Percentiles rank a stretch among this genome's conserved stretches.
phyloP scores from a whole-genome alignment of 768 basidiomycete species.

The Crassisporium funariophilum region DNA sequence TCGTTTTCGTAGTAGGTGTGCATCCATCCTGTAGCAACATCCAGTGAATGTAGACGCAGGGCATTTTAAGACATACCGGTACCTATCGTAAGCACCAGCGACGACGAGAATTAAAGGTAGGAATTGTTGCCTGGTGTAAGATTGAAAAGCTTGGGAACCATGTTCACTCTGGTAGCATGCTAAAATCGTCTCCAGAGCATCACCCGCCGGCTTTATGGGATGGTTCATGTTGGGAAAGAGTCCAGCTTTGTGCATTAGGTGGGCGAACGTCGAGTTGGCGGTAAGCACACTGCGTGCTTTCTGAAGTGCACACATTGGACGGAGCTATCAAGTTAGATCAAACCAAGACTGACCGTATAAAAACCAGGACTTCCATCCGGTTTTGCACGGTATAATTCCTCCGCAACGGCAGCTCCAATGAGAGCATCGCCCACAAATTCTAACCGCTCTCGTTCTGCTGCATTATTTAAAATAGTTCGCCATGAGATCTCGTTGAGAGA shows the following conservation, averaged over 20 bases:
- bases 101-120: constrained; percentile 36
- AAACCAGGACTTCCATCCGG: constrained; percentile 33
- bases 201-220: constrained; percentile 40
- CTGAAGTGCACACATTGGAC: constrained; percentile 12
- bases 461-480: constrained; percentile 23
- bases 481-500: constrained; percentile 30
- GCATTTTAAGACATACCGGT: constrained; percentile 6
- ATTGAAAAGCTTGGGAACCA: constrained; percentile 37
- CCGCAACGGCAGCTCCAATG: constrained; percentile 44
- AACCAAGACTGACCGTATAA: constrained; percentile 33
- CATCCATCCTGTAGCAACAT: not conserved
- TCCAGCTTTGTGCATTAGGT: constrained; percentile 38
- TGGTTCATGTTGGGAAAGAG: constrained; percentile 17
- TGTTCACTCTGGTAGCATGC: constrained; percentile 43
- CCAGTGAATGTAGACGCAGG: not conserved
- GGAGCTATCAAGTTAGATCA: not conserved
- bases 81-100: constrained; percentile 24
- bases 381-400: constrained; percentile 36
- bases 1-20: too few relatives aligned
- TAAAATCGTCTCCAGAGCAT: constrained; percentile 49
- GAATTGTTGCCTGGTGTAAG: constrained; percentile 42
- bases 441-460: constrained; percentile 38
- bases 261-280: constrained; percentile 39
- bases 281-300: constrained; percentile 21
- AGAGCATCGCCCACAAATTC: constrained; percentile 52